A percentile compares a stretch with the other conserved stretches of the same genome.
These are phyloP conservation scores for Microbotryum lychnidis-dioicae DNA, from an alignment of 1,284 basidiomycete species.

Conservation along the genomic window DNA sequence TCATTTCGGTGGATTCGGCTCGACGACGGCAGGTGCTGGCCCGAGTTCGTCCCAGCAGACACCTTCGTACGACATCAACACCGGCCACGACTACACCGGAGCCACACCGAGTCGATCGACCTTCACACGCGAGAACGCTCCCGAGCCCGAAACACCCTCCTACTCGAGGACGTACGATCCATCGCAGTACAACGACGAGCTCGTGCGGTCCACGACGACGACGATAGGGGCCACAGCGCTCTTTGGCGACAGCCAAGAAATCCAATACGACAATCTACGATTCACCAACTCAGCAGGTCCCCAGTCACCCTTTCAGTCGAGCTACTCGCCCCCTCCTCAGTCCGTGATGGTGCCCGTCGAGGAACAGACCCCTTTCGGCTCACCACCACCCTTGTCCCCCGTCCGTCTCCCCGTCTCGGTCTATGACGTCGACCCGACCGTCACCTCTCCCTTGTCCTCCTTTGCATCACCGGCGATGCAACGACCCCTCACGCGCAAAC, in stretches of 20 bases:
- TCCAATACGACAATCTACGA: background rate
- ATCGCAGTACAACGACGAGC: background rate
- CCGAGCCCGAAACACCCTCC: conserved; percentile 22
- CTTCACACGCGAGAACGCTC: conserved; percentile 18
- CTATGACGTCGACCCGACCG: background rate
- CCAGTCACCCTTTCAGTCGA: background rate
- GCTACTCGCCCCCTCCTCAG: background rate
- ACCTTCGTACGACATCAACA: background rate
- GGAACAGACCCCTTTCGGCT: conserved; percentile 15
- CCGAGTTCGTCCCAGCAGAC: background rate
- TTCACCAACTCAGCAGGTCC: background rate
- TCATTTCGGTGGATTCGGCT: background rate
- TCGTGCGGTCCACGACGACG: background rate
- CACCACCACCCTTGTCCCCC: conserved; percentile 11
- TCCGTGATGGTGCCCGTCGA: background rate
- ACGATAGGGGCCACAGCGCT: background rate
- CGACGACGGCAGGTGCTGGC: background rate
- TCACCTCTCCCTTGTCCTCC: background rate
- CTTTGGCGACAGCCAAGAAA: background rate
- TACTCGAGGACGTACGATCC: background rate
- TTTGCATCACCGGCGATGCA: background rate
- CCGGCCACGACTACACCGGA: background rate
- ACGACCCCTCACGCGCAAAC: background rate
- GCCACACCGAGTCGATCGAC: background rate
- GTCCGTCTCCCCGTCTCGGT: conserved; percentile 2